Base-by-base conservation (phyloP, 495 filamentous ascomycete genomes). In the Polyplosphaeria fusca region DNA sequence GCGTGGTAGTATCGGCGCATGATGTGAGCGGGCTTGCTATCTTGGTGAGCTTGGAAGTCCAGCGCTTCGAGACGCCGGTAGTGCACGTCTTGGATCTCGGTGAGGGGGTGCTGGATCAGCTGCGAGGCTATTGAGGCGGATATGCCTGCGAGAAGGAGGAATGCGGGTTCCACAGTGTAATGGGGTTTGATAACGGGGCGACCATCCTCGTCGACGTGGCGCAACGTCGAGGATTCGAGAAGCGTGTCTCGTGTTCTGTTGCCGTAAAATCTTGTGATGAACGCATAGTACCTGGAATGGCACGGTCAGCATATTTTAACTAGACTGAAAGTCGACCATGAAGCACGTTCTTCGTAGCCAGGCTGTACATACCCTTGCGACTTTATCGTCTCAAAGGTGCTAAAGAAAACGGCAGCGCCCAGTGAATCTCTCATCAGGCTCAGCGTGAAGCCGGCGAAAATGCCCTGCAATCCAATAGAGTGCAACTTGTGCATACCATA, bases 251-350 rank as follows among this genome's bases (percentile, higher is more conserved):
- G 22, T 82, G 58, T 56, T 2, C 58, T 59, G 27, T 77, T 77
- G 9, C 87, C 85, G 63, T 95, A 96, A 61, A 86, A 89, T 72
- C 80, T 82, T 19, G 81, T 83, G 27, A 94, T 75, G 65, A 89
- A 96, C 14, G 73, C 77, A 70, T 93, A 93, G 72, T 91, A 95
- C n/a, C n/a, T n/a, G n/a, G n/a, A n/a, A n/a, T n/a, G n/a, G n/a
- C n/a, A n/a, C n/a, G n/a, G n/a, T n/a, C n/a, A n/a, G n/a, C n/a
- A n/a, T n/a, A n/a, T n/a, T n/a, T n/a, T n/a, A n/a, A n/a, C n/a
- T n/a, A n/a, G n/a, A n/a, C n/a, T n/a, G n/a, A n/a, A n/a, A n/a
- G n/a, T n/a, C n/a, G n/a, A n/a, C n/a, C n/a, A n/a, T n/a, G n/a
- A n/a, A n/a, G n/a, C n/a, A n/a, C n/a, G n/a, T n/a, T n/a, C n/a